phyloP scores from a whole-genome alignment of 148 eudicot species.

The Tetragonia tetragonoides region DNA sequence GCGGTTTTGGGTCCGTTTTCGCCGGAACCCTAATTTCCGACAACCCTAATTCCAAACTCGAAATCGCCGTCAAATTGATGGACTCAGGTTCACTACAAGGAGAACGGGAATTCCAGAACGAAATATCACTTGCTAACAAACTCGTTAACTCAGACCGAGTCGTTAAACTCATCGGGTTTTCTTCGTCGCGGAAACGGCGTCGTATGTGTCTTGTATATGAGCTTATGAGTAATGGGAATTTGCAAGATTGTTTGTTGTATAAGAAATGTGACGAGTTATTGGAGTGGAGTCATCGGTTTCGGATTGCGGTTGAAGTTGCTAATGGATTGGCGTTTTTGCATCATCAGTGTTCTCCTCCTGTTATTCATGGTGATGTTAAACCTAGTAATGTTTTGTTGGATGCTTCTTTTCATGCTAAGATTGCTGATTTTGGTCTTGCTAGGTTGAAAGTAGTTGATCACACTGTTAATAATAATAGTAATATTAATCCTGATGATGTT shows the following conservation, averaged over 20 bases:
- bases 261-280: constrained; percentile 47
- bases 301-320: constrained; percentile 62
- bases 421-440: constrained; percentile 90
- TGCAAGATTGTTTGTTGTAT: constrained; percentile 79
- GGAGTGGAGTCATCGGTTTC: constrained; percentile 53
- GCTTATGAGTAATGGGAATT: constrained; percentile 77
- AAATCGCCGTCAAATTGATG: constrained; percentile 75
- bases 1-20: constrained; percentile 85
- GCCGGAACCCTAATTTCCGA: constrained; percentile 34
- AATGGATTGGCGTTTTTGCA: constrained; percentile 69
- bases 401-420: constrained; percentile 53
- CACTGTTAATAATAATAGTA: constrained; percentile 16
- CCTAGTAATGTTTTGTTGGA: constrained; percentile 87
- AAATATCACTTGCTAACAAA: constrained; percentile 55
- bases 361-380: constrained; percentile 91
- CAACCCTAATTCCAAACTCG: neutral
- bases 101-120: constrained; percentile 95
- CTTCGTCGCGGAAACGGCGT: constrained; percentile 54
- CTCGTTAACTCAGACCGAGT: constrained; percentile 45
- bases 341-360: constrained; percentile 65
- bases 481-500: constrained; percentile 17
- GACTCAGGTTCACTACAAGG: constrained; percentile 81
- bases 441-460: constrained; percentile 54
- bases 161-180: constrained; percentile 63
- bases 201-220: constrained; percentile 82